Evolutionary conservation across 2,329 filamentous ascomycete genomes (phyloP).

Genomic region (Verticillium tricorpus): DNA sequence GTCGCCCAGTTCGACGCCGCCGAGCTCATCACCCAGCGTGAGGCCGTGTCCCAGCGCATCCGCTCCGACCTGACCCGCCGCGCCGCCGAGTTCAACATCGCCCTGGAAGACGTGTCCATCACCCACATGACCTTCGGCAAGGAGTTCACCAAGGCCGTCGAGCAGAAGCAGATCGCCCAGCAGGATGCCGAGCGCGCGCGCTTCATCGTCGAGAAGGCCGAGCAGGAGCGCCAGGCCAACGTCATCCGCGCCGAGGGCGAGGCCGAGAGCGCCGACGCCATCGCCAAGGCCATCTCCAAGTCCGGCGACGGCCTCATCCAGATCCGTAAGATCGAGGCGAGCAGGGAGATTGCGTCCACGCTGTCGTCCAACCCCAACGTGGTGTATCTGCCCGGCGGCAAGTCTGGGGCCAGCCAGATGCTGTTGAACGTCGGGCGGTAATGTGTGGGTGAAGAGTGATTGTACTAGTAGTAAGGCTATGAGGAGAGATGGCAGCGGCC

Average conservation of each 20-base stretch:
- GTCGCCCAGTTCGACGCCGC: slow-evolving; percentile 98
- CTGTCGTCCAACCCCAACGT: slow-evolving; percentile 90
- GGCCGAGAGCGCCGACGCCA: slow-evolving; percentile 93
- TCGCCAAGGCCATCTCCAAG: slow-evolving; percentile 90
- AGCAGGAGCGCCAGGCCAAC: slow-evolving; percentile 98
- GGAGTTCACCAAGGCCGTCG: slow-evolving; percentile 97
- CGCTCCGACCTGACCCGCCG: slow-evolving; percentile 87
- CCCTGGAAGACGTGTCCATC: slow-evolving; percentile 96
- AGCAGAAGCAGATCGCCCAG: slow-evolving; percentile 99
- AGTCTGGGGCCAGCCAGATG: slow-evolving; percentile 43
- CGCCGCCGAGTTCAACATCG: slow-evolving; percentile 96
- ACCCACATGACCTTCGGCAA: slow-evolving; percentile 99
- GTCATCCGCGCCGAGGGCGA: slow-evolving; percentile 98
- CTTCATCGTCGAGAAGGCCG: slow-evolving; percentile 97
- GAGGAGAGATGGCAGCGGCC: slow-evolving; percentile 2
- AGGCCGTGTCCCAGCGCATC: slow-evolving; percentile 94
- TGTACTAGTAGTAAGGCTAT: slow-evolving; percentile 8
- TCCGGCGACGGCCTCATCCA: slow-evolving; percentile 88
- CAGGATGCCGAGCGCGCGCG: slow-evolving; percentile 96
- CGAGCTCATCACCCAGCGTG: slow-evolving; percentile 97
- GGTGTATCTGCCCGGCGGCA: slow-evolving; percentile 80
- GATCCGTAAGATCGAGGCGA: slow-evolving; percentile 96
- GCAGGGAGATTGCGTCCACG: slow-evolving; percentile 90
- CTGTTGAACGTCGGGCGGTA: slow-evolving; percentile 48
- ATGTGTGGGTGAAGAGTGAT: slow-evolving; percentile 4